Conservation (phyloP, 192 early-diverging fungal genomes). For the Podila horticola region DNA sequence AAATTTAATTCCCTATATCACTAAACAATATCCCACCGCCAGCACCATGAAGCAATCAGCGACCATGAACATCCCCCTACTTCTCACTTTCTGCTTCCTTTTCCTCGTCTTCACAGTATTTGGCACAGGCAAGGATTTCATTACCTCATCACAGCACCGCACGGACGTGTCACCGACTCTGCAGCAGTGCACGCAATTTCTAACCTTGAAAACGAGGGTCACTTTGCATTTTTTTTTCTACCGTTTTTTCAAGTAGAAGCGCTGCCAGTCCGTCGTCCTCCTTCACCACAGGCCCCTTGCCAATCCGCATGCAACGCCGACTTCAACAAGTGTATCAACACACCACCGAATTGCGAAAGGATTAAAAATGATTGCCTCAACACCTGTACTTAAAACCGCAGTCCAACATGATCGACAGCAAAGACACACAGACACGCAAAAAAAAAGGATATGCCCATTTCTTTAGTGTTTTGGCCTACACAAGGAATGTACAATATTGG, state of each 20-base stretch:
- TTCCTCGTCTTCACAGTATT: not conserved
- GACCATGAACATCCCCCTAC: not conserved
- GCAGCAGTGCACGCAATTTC: not conserved
- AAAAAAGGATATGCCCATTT: too few species aligned
- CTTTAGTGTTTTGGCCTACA: too few species aligned
- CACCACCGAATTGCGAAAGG: not conserved
- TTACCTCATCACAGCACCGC: not conserved
- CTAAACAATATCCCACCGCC: not conserved
- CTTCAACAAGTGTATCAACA: constrained; percentile 1
- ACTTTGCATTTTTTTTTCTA: not conserved
- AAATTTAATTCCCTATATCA: not conserved
- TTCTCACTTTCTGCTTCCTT: not conserved
- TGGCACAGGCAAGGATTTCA: not conserved
- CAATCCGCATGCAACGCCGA: constrained; percentile 1
- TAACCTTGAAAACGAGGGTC: not conserved
- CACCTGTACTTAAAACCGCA: not conserved
- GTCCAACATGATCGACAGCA: not conserved
- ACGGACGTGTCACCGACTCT: not conserved
- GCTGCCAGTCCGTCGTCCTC: not conserved
- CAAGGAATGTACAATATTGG: too few species aligned
- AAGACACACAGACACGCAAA: too few species aligned
- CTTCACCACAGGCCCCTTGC: not conserved
- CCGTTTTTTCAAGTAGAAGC: not conserved
- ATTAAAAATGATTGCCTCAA: not conserved
- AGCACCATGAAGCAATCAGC: not conserved